phyloP scores from a whole-genome alignment of 2,329 filamentous ascomycete species.

The Botrytis deweyae region DNA sequence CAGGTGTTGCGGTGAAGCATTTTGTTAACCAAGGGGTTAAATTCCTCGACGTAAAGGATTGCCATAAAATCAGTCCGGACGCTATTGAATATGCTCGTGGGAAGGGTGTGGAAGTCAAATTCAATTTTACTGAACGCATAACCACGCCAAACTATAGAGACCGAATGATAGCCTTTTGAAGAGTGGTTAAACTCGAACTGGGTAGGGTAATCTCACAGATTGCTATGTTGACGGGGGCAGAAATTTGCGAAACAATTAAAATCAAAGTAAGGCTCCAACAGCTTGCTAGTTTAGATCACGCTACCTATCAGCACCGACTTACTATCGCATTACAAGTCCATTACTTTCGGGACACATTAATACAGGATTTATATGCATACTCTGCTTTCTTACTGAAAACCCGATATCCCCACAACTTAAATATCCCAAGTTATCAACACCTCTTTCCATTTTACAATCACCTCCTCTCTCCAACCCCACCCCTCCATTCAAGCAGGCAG shows the following conservation, averaged over 20 bases:
- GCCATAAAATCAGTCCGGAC: slow-evolving; percentile 33
- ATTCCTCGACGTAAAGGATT: slow-evolving; percentile 34
- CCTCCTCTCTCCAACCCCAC: not conserved
- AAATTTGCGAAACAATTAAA: not conserved
- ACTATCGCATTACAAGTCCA: not conserved
- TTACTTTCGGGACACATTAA: not conserved
- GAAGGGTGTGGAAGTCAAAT: slow-evolving; percentile 34
- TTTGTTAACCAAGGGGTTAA: slow-evolving; percentile 37
- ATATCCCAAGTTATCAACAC: too few species aligned
- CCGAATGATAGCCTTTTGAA: not conserved
- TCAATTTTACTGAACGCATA: slow-evolving; percentile 15
- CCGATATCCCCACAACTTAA: not conserved
- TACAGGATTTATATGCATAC: too few species aligned
- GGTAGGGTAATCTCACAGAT: too few species aligned
- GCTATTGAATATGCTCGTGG: slow-evolving; percentile 39
- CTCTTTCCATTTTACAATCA: not conserved
- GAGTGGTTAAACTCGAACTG: not conserved
- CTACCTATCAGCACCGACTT: not conserved
- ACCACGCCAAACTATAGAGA: not conserved
- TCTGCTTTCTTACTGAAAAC: too few species aligned
- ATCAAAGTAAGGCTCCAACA: not conserved
- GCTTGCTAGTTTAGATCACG: not conserved
- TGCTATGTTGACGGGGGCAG: not conserved
- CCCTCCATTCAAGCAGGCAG: too few species aligned
- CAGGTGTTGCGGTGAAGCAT: slow-evolving; percentile 39